Evolutionary conservation across 2,329 filamentous ascomycete genomes (phyloP).

Genomic region (Rhexocercosporidium sp.): DNA sequence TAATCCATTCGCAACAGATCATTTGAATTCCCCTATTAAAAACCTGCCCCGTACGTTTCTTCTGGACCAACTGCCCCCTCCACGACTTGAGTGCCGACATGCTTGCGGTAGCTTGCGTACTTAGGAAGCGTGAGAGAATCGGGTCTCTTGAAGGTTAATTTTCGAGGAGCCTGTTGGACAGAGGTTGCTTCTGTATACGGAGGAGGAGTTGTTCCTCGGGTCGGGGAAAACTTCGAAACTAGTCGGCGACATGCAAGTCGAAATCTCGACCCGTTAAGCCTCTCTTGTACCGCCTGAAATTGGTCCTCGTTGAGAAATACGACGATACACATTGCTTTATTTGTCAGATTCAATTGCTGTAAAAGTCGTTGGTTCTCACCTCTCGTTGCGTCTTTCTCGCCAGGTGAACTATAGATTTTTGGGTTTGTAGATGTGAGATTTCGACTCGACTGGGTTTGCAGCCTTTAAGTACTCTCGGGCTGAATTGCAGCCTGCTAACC

Average conservation of each 20-base stretch:
- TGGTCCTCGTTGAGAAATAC: neutral
- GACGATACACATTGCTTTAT: conserved; percentile 8
- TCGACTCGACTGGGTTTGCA: neutral
- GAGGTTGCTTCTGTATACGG: conserved; percentile 14
- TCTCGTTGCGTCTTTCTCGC: neutral
- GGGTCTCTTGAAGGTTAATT: conserved; percentile 17
- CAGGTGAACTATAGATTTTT: neutral
- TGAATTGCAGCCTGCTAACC: neutral
- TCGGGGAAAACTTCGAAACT: conserved; percentile 10
- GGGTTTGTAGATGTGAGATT: neutral
- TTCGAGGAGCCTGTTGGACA: conserved; percentile 1
- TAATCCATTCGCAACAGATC: neutral
- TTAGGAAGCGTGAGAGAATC: conserved; percentile 23
- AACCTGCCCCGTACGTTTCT: conserved; percentile 11
- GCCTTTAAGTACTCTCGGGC: neutral
- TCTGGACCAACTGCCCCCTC: conserved; percentile 7
- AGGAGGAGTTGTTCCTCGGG: conserved; percentile 10
- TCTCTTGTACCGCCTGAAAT: neutral
- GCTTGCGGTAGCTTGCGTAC: conserved; percentile 18
- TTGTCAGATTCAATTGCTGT: neutral
- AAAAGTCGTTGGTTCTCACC: neutral
- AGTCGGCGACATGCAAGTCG: conserved; percentile 6
- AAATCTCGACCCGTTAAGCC: conserved; percentile 3
- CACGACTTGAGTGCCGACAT: conserved; percentile 2
- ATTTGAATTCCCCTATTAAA: conserved; percentile 2